Base-by-base conservation (phyloP, 2,329 filamentous ascomycete species). In the Fusarium vanettenii region DNA sequence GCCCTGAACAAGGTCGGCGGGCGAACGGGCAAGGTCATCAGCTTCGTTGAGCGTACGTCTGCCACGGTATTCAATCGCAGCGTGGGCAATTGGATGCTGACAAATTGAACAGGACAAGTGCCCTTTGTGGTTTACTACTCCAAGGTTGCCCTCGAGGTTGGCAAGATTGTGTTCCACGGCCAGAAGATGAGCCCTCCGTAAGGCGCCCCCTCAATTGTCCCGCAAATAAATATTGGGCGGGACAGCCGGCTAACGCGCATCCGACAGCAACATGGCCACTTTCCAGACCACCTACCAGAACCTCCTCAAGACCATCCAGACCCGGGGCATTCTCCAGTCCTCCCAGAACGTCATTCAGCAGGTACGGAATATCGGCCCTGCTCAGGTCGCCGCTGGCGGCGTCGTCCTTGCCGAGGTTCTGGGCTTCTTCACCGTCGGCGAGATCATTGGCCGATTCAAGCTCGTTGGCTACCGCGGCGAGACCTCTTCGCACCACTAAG, bases 171-270 rank as follows among this genome's bases (percentile, higher is more conserved):
- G 78, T 95, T 95, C 88, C 91, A 91, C 80, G 92, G 92, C 84
- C 95, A 96, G 86, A 94, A 93, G 87, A 98, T 99, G 95, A 88
- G 89, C 82, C 95, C 95, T 86, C 97, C 97, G 97, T 99, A 93
- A 92, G 95, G 68, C 43, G 60, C 27, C 41, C 45, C 50, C 48
- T 52, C 59, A 64, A 71, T 62, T 70, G 64, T 68, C 61, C 56
- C 64, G 66, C 56, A 22, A n/a, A n/a, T 65, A 45, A n/a, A n/a
- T 65, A 50, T 50, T 50, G 33, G 59, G 45, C 67, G 69, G 64
- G 70, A 62, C 57, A 22, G 9, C 41, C 27, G 33, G 52, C 70
- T 67, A 74, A 78, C 35, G 65, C 62, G 14, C 52, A 39, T 33
- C 29, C 37, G 64, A 60, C 81, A 98, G 95, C 76, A 92, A 92